Base-by-base conservation (phyloP, 306 rosid species). In the Trifolium subterraneum region DNA sequence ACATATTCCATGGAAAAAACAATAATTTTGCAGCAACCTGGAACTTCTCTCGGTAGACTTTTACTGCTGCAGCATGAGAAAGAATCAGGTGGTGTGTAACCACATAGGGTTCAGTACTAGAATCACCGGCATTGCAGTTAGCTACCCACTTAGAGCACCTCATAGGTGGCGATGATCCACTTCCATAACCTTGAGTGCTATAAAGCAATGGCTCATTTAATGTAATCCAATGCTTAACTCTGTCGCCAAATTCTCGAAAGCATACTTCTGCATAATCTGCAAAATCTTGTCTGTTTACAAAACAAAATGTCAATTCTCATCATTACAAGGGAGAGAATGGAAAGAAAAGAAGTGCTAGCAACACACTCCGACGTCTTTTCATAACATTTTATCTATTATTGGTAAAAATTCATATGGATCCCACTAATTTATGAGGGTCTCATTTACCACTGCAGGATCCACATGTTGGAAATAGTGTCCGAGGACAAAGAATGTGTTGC, bases 171-270 rank as follows among this genome's bases (percentile, higher is more conserved):
- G 78, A 51, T 18, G 55, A 50, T 9, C 95, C 92, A 11, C 3
- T 50, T 62, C 81, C 74, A 73, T 88, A 88, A 7, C 89, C 91
- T 5, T 0, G 9, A 1, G 71, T 55, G 44, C 69, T 80, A 55
- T 78, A 79, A 1, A 78, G 72, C 23, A 64, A 22, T n/a, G 96
- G 96, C 79, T 90, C 96, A 23, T 90, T 90, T 29, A 86, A 44
- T 2, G 96, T 88, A 50, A 86, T 76, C 96, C 96, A 90, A 58
- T 84, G 75, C 85, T 90, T 90, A 47, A 90, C 92, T 52, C 89
- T 75, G 70, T 90, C 90, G 5, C 96, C 96, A 67, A 90, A 90
- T 61, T 85, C 83, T 79, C 78, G 77, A 42, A 82, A 90, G 79
- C 96, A 90, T 3, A 90, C 63, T 25, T 90, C 89, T 45, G 87